Base-by-base conservation (phyloP, 179 eudicot species). In the Drosera spatulata region DNA sequence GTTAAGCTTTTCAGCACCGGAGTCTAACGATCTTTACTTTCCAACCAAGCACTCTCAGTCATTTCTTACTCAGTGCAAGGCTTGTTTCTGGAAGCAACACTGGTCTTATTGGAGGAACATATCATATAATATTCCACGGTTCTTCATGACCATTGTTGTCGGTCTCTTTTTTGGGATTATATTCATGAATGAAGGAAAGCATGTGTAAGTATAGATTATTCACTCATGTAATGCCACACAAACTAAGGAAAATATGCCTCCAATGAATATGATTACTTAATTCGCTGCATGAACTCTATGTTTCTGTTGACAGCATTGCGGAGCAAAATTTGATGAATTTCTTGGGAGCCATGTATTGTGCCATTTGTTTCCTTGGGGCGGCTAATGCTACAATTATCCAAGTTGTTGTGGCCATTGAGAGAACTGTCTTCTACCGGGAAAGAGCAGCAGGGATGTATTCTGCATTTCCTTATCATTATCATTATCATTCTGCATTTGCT, bases 371-470 rank as follows among this genome's bases (percentile, higher is more conserved):
- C 71, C 85, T 87, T 15, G 97, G 95, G 62, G 84, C 81, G 41
- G 68, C 78, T 15, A 89, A 84, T 61, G 72, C 89, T 56, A 69
- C 82, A 51, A 50, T 82, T 1, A 87, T 89, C 14, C 95, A 87
- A 60, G 69, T 83, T 53, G 73, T 89, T 38, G 84, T 89, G 40
- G 73, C 82, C 10, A 61, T 79, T 15, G 95, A 85, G 66, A 80
- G 97, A 71, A 84, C 87, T 11, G 95, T 87, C 2, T 89, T 84
- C 59, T 87, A 89, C 69, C 97, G 97, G 10, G 97, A 89, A 79
- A 79, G 77, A 66, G 95, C 91, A 47, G 89, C 93, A 7, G 85
- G 85, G 38, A 84, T 84, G 95, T 86, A 81, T 50, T 87, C 95
- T 5, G 65, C 83, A 6, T 55, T 87, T 53, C 95, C 97, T 41